Base-by-base conservation (phyloP, 306 rosid genomes). In the Ochetophila trinervis region DNA sequence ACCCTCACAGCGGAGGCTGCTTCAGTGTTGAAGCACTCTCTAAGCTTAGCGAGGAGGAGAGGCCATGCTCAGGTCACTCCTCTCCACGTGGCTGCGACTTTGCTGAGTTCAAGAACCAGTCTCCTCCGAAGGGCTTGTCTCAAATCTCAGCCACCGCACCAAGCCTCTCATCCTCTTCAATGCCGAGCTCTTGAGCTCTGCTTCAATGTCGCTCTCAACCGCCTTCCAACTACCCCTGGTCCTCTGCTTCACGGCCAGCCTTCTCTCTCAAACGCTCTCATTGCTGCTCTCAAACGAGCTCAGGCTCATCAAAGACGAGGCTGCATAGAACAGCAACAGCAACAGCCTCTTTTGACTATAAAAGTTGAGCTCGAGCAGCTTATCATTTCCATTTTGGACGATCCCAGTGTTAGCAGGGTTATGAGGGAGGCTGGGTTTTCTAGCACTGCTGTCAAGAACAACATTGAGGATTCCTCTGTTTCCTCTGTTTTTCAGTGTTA, bases 1-100 rank as follows among this genome's bases (percentile, higher is more conserved):
- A 88, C 97, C 90, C 95, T 91, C 86, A 86, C 97, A 71, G 83
- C 91, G 62, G 97, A 91, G 95, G 95, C 97, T 86, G 97, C 97
- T 73, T 82, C 97, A 24, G 85, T 86, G 16, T 60, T 88, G 80
- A 91, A 88, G 87, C 97, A 86, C 56, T 88, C 97, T 71, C 95
- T 91, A 55, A 76, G 78, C 76, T 74, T 91, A 65, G 95, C 97
- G 19, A 66, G 92, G 60, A 68, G 97, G 79, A 66, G 97, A 36
- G 95, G 95, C 90, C 97, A 91, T 82, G 97, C 95, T 69, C 97
- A 91, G 84, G 76, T 91, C 86, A 91, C 97, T 70, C 95, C 97
- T 58, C 88, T 91, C 19, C 97, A 91, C 65, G 95, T 88, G 69
- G 95, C 95, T 24, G 87, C 91, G 60, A 86, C 95, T 73, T 72